Base-by-base conservation (phyloP, 257 asterid species). In the Solanum lycopersicoides region DNA sequence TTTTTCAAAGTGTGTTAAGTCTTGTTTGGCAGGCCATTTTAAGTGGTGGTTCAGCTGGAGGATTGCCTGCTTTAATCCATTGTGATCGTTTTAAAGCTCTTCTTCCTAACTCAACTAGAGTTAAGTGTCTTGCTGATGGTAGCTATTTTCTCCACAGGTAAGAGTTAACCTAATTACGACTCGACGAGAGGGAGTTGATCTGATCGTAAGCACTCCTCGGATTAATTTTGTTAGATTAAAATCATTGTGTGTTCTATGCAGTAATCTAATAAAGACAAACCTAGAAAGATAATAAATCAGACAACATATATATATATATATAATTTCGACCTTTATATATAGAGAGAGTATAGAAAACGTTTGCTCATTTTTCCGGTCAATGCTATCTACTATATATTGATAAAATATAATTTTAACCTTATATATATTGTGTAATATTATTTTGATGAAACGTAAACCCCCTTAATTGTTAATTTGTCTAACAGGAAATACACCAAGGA, bases 31-130 rank as follows among this genome's bases (percentile, higher is more conserved):
- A 93, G 96, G 96, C 94, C 35, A 93, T 94, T 89, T 92, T 92
- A 9, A 82, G 94, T 1, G 96, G 97, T 68, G 90, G 93, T 60
- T 93, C 97, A 7, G 97, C 96, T 3, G 96, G 96, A 60, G 96
- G 94, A 45, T 72, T 94, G 72, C 93, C 96, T 41, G 84, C 92
- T 15, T 93, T 94, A 56, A 74, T 94, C 82, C 97, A 93, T 32
- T 94, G 97, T 71, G 97, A 94, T 42, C 89, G 88, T 76, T 71
- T 82, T 45, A 25, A 7, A 88, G 37, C 76, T 53, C 87, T 65
- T 41, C 39, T 84, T 69, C 60, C 66, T 41, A 66, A 16, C 41
- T 42, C 83, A 23, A 5, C 87, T 14, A 83, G 83, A 87, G 89
- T 87, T 2, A 87, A 87, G 30, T 87, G 89, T 20, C 89, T 87